A percentile compares a stretch with the other conserved stretches of the same genome.
These are phyloP conservation scores for Pichiaceae sp. DNA, from an alignment of 1,139 yeast species.

Conservation along the genomic window DNA sequence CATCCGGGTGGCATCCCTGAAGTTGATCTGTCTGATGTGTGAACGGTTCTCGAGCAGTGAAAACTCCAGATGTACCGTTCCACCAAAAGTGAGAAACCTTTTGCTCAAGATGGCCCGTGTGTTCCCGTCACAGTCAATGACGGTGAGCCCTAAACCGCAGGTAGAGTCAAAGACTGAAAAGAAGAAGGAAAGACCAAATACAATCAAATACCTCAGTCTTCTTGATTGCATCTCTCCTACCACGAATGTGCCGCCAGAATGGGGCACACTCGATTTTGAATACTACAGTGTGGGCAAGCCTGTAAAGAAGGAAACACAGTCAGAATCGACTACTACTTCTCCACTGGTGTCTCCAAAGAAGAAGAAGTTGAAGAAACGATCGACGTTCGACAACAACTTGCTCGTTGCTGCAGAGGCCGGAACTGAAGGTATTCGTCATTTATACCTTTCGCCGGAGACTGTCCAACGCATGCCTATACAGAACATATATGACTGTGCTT, in stretches of 20 bases:
- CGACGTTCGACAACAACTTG: constrained; percentile 1
- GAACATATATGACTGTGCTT: constrained; percentile 58
- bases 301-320: no score
- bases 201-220: constrained; percentile 36
- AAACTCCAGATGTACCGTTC: constrained; percentile 15
- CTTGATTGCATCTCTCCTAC: constrained; percentile 43
- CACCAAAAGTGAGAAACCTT: constrained; percentile 33
- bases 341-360: not conserved
- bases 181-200: constrained; percentile 3
- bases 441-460: constrained; percentile 38
- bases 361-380: not conserved
- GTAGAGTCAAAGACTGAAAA: not conserved
- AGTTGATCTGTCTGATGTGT: constrained; percentile 32
- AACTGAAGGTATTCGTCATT: constrained; percentile 38
- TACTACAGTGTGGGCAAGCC: constrained; percentile 35
- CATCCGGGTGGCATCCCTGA: constrained; percentile 55
- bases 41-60: constrained; percentile 33
- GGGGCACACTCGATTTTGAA: constrained; percentile 50
- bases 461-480: constrained; percentile 45
- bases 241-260: constrained; percentile 43
- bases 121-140: constrained; percentile 44
- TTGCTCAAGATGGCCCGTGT: constrained; percentile 45
- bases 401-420: constrained; percentile 3
- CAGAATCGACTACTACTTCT: not conserved
- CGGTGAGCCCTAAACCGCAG: constrained; percentile 5